Base-by-base conservation (phyloP, 805 yeast species). In the Scheffersomyces amazonensis region DNA sequence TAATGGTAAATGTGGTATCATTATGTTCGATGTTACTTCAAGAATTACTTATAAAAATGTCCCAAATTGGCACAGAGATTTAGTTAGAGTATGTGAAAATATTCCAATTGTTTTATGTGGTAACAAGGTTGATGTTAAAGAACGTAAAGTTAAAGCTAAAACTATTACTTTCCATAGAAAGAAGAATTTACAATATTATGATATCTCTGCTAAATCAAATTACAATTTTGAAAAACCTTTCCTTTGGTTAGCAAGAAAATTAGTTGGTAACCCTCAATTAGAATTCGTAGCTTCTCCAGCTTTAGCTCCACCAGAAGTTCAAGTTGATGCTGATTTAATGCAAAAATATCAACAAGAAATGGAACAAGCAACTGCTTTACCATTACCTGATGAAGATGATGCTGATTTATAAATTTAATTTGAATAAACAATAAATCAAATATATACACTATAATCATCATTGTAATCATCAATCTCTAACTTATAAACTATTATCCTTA, bases 11-110 rank as follows among this genome's bases (percentile, higher is more conserved):
- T 93, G 99, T 80, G 99, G 98, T 76, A 93, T 93, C 76, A 93
- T 93, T 71, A 93, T 93, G 99, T 93, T 93, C 67, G 99, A 93
- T 73, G 99, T 93, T 49, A 93, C 99, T 48, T 89, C 98, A 37
- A 90, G 99, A 80, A 91, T 93, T 76, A 93, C 99, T 55, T 93
- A 93, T 79, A 93, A 93, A 80, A 93, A 93, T 73, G 99, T 93
- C 67, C 99, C 99, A 70, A 95, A 93, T 87, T 93, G 99, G 99
- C 97, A 95, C 84, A 86, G 99, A 77, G 99, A 93, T 73, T 80
- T 93, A 66, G 97, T 93, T 50, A 88, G 99, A 76, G 99, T 93
- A 50, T 93, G 99, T 78, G 99, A 93, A 77, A 93, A 91, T 82
- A 93, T 93, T 58, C 99, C 99, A 60, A 93, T 93, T 60, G 99